Evolutionary conservation across 1,284 basidiomycete genomes (phyloP).

Genomic region (Fistulinella staudtii): DNA sequence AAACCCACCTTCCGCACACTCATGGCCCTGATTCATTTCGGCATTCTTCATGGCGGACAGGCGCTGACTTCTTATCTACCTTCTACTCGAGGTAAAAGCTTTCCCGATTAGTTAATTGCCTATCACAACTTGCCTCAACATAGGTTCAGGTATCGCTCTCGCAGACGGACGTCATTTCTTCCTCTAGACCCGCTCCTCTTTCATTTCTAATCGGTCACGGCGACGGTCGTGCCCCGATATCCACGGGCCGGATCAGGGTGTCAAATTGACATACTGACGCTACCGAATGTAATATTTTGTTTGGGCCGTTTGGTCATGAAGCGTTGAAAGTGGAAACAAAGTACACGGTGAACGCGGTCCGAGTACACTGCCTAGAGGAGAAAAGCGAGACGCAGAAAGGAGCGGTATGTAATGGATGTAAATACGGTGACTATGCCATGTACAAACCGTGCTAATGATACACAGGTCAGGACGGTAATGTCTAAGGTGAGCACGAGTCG

Average conservation of each 20-base stretch:
- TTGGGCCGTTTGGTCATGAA: no score
- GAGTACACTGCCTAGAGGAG: no score
- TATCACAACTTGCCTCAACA: not conserved
- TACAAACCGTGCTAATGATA: no score
- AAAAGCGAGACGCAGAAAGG: no score
- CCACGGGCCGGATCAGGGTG: slow-evolving; percentile 5
- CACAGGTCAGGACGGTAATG: no score
- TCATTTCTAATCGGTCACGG: slow-evolving; percentile 3
- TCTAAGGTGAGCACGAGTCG: no score
- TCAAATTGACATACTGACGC: not conserved
- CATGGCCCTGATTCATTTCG: slow-evolving; percentile 34
- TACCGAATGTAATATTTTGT: no score
- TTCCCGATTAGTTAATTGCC: slow-evolving; percentile 16
- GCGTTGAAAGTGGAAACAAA: no score
- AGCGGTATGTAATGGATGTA: no score
- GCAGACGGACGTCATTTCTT: not conserved
- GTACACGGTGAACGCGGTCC: no score
- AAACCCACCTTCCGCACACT: slow-evolving; percentile 4
- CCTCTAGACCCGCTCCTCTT: no score
- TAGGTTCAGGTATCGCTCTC: not conserved
- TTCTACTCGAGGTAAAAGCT: slow-evolving; percentile 14
- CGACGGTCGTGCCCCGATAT: slow-evolving; percentile 4
- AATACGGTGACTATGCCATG: no score
- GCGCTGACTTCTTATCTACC: not conserved
- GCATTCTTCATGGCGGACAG: slow-evolving; percentile 18